Percentiles rank a stretch among this genome's conserved stretches.
Evolutionary conservation across 345 rosid species (phyloP).

Genomic region (Ailanthus altissimus): DNA sequence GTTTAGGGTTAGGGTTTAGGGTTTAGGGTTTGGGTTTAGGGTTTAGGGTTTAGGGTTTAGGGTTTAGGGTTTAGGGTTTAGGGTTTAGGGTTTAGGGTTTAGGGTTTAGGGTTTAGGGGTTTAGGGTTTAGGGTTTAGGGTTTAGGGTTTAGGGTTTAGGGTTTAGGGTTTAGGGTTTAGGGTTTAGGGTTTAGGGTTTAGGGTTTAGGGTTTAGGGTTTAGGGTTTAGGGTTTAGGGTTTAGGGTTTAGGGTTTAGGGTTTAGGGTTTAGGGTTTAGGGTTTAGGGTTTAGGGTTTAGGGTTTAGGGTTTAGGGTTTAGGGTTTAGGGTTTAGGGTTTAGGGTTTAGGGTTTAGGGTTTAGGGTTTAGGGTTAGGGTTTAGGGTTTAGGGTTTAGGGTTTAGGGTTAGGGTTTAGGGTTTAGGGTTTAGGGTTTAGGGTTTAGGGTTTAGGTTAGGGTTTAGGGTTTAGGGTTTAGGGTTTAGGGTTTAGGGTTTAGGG

Average conservation of each 20-base stretch:
- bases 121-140: constrained; percentile 31
- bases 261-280: constrained; percentile 18
- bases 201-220: constrained; percentile 29
- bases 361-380: constrained; percentile 21
- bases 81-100: constrained; percentile 35
- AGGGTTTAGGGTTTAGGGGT: constrained; percentile 27
- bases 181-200: constrained; percentile 28
- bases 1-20: constrained; percentile 29
- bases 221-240: constrained; percentile 28
- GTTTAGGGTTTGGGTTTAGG: constrained; percentile 33
- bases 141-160: constrained; percentile 29
- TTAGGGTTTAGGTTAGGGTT: constrained; percentile 22
- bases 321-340: constrained; percentile 20
- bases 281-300: constrained; percentile 15
- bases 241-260: constrained; percentile 26
- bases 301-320: constrained; percentile 7
- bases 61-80: constrained; percentile 31
- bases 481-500: constrained; percentile 28
- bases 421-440: constrained; percentile 30
- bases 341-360: constrained; percentile 24
- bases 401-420: constrained; percentile 27
- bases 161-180: constrained; percentile 14
- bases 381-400: constrained; percentile 22
- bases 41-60: constrained; percentile 30
- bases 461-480: constrained; percentile 27